Conservation (phyloP, 83 land plant species). For the Isoetes engelmannii region DNA sequence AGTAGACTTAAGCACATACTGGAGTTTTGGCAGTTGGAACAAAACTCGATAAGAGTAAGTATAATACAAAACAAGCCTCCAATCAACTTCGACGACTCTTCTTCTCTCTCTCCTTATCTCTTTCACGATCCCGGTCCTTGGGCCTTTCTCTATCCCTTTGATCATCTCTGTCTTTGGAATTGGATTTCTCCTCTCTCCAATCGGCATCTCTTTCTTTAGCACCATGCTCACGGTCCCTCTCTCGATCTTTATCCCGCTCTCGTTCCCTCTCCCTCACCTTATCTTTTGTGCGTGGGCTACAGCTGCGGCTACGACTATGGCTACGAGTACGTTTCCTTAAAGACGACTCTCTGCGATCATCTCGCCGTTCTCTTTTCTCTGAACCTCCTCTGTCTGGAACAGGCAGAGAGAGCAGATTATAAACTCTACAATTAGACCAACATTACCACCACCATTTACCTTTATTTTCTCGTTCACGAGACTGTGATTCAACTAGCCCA, state of each 20-base stretch:
- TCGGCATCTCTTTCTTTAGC: conserved; percentile 41
- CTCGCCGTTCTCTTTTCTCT: conserved; percentile 56
- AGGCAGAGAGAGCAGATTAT: conserved; percentile 19
- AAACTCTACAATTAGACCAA: too few relatives aligned
- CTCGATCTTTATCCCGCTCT: conserved; percentile 38
- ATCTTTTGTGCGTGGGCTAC: conserved; percentile 34
- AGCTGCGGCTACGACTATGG: conserved; percentile 51
- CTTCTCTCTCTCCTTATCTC: conserved; percentile 23
- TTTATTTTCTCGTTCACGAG: too few relatives aligned
- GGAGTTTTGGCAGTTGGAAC: too few relatives aligned
- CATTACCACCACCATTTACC: too few relatives aligned
- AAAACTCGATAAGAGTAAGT: not conserved
- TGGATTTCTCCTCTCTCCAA: conserved; percentile 33
- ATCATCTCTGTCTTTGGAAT: conserved; percentile 71
- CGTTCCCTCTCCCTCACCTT: conserved; percentile 15
- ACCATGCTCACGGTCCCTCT: conserved; percentile 26
- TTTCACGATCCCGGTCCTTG: conserved; percentile 37
- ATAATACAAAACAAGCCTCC: not conserved
- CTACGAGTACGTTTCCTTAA: conserved; percentile 52
- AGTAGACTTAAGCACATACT: too few relatives aligned
- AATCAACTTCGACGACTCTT: conserved; percentile 7
- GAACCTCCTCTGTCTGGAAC: conserved; percentile 45
- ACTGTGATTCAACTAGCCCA: conserved; percentile 41
- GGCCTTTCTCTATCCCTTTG: conserved; percentile 41
- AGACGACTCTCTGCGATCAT: conserved; percentile 44